Base-by-base conservation (phyloP, 257 asterid species). In the Fraxinus quadrangulata region DNA sequence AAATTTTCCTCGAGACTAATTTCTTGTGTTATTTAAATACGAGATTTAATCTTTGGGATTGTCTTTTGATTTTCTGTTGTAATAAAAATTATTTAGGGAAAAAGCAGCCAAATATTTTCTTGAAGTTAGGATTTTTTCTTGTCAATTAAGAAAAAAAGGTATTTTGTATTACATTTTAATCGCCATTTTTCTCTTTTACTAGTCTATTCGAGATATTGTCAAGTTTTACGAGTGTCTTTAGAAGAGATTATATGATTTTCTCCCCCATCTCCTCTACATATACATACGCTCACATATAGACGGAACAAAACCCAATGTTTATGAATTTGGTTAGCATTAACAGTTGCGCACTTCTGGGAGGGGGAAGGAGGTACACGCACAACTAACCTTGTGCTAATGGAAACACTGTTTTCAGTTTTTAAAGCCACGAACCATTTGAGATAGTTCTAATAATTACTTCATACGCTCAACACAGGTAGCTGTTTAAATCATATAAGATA, bases 211-310 rank as follows among this genome's bases (percentile, higher is more conserved):
- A 47, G 21, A 21, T 51, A 24, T 26, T n/a, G 67, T 33, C 26
- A 72, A 59, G 9, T 37, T 9, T 76, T 67, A 40, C 31, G 17
- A 30, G 78, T 73, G 30, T 56, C 73, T 21, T 21, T 42, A 17
- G 21, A 17, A 69, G 79, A 80, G 61, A 31, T 71, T 56, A 37
- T 80, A 71, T 59, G 19, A 30, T 72, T 66, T 14, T 40, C 61
- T 21, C 63, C 70, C 70, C n/a, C 78, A 17, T 19, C 42, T 3
- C 69, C 13, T 26, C 30, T 9, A 14, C 33, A 9, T 30, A 34
- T 68, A 28, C 72, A 72, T 61, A 30, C 56, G 36, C 75, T 47
- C 47, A 8, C 26, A 56, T 23, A n/a, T 26, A 12, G 76, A 19
- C 28, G 23, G n/a, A 31, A 30, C 36, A 72, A 42, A 51, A 75